Evolutionary conservation across 2,329 filamentous ascomycete genomes (phyloP).

Genomic region (Neopestalotiopsis sp.): DNA sequence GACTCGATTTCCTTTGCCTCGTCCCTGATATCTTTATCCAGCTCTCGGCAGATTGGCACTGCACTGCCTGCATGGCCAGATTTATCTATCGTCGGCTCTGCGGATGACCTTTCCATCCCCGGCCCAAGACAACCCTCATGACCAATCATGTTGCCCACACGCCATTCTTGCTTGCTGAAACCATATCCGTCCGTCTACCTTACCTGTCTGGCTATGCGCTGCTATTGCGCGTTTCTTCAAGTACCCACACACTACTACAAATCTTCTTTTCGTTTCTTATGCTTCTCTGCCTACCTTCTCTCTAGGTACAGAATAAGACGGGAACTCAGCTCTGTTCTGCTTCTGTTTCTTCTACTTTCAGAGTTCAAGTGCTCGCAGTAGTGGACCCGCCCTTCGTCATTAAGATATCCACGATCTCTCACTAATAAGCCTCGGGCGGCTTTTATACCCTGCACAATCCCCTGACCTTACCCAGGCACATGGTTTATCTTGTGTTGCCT

Average conservation of each 20-base stretch:
- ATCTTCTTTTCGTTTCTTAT: background rate
- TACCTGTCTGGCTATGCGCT: slow-evolving; percentile 30
- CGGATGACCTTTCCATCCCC: slow-evolving; percentile 36
- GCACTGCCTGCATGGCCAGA: slow-evolving; percentile 24
- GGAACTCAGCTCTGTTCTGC: background rate
- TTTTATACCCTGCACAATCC: slow-evolving; percentile 7
- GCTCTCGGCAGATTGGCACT: slow-evolving; percentile 33
- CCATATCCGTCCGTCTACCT: slow-evolving; percentile 33
- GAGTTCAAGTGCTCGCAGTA: slow-evolving; percentile 7
- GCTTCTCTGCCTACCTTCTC: background rate
- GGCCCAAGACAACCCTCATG: slow-evolving; percentile 23
- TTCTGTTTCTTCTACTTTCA: background rate
- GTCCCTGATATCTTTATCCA: slow-evolving; percentile 31
- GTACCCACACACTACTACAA: slow-evolving; percentile 34
- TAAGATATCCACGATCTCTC: slow-evolving; percentile 1
- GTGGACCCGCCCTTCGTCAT: slow-evolving; percentile 13
- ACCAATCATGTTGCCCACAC: slow-evolving; percentile 34
- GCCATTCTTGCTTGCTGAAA: slow-evolving; percentile 26
- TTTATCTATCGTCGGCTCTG: slow-evolving; percentile 35
- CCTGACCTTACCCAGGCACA: background rate
- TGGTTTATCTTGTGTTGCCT: background rate
- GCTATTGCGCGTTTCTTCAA: slow-evolving; percentile 14
- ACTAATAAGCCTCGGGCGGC: background rate
- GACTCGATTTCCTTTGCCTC: slow-evolving; percentile 21
- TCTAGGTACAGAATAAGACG: background rate